A percentile compares a stretch with the other conserved stretches of the same genome.
Conservation (phyloP, 2,329 filamentous ascomycete species). For the Calonectria honghensis region DNA sequence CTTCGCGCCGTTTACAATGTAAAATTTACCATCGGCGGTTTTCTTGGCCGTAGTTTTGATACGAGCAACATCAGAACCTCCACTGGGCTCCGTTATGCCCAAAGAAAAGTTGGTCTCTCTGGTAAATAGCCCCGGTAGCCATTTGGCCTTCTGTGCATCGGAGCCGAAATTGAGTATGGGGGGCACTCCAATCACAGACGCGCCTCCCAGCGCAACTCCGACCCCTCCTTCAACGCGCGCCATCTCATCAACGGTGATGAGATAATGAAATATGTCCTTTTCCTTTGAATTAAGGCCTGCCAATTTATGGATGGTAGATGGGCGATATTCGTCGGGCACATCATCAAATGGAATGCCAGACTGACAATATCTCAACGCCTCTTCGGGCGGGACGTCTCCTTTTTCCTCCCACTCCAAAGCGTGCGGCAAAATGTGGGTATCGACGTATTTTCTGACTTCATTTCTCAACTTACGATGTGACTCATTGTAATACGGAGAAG, state of each 20-base stretch:
- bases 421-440: background rate
- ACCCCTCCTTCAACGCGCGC: slow-evolving; percentile 19
- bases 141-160: background rate
- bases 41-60: slow-evolving; percentile 12
- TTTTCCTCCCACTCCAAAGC: slow-evolving; percentile 26
- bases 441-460: background rate
- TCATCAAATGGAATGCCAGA: slow-evolving; percentile 17
- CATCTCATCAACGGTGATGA: slow-evolving; percentile 17
- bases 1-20: slow-evolving; percentile 39
- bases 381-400: slow-evolving; percentile 6
- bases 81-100: slow-evolving; percentile 10
- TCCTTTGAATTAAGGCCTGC: background rate
- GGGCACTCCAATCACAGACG: slow-evolving; percentile 11
- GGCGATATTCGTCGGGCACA: slow-evolving; percentile 14
- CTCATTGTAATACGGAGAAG: slow-evolving; percentile 20
- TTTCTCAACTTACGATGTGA: slow-evolving; percentile 7
- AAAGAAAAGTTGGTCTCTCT: background rate
- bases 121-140: slow-evolving; percentile 5
- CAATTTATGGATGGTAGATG: background rate
- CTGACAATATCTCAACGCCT: slow-evolving; percentile 8
- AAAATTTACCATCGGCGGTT: slow-evolving; percentile 4
- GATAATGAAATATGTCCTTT: slow-evolving; percentile 10
- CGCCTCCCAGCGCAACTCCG: background rate
- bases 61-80: slow-evolving; percentile 16
- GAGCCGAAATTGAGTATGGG: slow-evolving; percentile 18